Evolutionary conservation across 495 filamentous ascomycete genomes (phyloP).

Genomic region (Aspergillus coremiiformis): DNA sequence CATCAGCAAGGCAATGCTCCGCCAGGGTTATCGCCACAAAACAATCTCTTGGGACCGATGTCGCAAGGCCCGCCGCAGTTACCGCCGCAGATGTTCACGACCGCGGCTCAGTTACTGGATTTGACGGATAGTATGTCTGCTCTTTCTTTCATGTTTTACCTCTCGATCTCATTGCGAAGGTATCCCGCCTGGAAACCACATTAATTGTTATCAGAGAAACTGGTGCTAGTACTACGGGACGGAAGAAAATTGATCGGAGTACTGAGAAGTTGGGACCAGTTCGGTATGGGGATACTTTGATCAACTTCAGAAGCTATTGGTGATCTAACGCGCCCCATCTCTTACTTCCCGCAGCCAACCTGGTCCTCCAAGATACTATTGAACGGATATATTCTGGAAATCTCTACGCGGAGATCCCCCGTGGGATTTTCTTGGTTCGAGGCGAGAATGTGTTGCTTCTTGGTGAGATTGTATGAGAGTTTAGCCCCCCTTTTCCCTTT

Average conservation of each 20-base stretch:
- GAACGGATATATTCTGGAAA: conserved; percentile 71
- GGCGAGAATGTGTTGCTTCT: conserved; percentile 90
- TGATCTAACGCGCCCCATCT: conserved; percentile 5
- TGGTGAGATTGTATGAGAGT: conserved; percentile 69
- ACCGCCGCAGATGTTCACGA: conserved; percentile 90
- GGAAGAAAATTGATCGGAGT: conserved; percentile 90
- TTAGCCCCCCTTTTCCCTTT: neutral
- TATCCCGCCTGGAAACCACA: neutral
- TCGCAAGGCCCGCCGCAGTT: conserved; percentile 42
- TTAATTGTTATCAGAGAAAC: conserved; percentile 60
- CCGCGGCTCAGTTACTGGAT: conserved; percentile 87
- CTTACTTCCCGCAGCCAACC: conserved; percentile 58
- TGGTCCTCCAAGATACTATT: conserved; percentile 84
- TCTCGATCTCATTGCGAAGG: neutral
- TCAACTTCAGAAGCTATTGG: neutral
- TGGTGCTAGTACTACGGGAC: conserved; percentile 82
- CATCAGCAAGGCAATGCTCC: conserved; percentile 27
- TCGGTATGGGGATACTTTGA: conserved; percentile 51
- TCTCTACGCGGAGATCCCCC: conserved; percentile 71
- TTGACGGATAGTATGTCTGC: conserved; percentile 78
- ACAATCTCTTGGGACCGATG: conserved; percentile 18
- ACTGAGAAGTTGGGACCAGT: conserved; percentile 94
- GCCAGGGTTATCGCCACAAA: conserved; percentile 21
- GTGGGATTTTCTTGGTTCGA: conserved; percentile 80
- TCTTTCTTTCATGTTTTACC: neutral